phyloP scores from a whole-genome alignment of 106 monocot genomes.

The Triglochin maritima region DNA sequence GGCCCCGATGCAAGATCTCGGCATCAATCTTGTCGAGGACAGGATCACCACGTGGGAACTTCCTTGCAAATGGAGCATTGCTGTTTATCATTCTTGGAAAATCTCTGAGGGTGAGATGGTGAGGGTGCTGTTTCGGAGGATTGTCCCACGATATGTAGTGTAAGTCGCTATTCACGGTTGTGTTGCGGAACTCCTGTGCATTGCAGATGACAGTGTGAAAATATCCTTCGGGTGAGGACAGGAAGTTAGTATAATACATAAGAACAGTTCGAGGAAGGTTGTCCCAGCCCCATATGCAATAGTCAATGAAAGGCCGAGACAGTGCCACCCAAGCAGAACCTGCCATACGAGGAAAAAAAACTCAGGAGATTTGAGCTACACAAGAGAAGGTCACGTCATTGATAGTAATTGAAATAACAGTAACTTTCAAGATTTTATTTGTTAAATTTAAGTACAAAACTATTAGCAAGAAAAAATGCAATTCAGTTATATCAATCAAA shows the following conservation, averaged over 20 bases:
- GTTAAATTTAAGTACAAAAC: no score
- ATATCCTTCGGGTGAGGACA: constrained; percentile 88
- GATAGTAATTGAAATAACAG: no score
- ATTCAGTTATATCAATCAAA: no score
- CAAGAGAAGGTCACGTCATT: no score
- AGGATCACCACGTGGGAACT: constrained; percentile 15
- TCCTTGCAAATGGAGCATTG: constrained; percentile 44
- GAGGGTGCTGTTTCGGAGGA: constrained; percentile 85
- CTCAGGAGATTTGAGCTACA: no score
- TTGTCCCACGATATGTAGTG: constrained; percentile 95
- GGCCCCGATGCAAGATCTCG: constrained; percentile 37
- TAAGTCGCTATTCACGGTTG: constrained; percentile 78
- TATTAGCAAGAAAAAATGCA: no score
- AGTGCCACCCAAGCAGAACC: constrained; percentile 95
- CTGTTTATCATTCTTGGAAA: constrained; percentile 49
- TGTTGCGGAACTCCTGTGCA: constrained; percentile 64
- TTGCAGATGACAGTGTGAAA: constrained; percentile 97
- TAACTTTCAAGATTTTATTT: no score
- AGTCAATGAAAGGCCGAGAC: constrained; percentile 63
- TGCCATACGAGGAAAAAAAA: constrained; percentile 6
- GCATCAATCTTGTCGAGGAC: constrained; percentile 62
- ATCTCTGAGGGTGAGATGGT: constrained; percentile 52
- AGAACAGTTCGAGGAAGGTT: constrained; percentile 74
- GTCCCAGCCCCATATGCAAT: constrained; percentile 95
- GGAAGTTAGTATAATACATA: constrained; percentile 91